Percentiles rank a stretch among this genome's conserved stretches.
These are phyloP conservation scores for Trichoderma brevicompactum DNA, from an alignment of 2,329 filamentous ascomycete genomes.

Conservation along the genomic window DNA sequence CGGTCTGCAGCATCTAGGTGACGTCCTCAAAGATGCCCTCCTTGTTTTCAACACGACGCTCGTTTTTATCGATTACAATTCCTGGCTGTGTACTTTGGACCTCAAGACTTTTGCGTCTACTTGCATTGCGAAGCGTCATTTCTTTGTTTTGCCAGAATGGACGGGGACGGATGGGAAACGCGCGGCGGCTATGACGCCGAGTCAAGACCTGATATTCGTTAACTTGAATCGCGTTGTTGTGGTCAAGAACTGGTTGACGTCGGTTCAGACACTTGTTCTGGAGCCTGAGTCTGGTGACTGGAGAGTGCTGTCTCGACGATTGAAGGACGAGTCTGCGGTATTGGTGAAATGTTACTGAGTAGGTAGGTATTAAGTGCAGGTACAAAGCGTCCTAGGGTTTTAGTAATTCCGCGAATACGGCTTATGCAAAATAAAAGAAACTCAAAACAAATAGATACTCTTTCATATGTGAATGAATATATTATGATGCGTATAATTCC, in stretches of 20 bases:
- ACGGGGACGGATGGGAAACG: background rate
- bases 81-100: slow-evolving; percentile 20
- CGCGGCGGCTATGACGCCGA: background rate
- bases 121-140: slow-evolving; percentile 11
- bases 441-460: no score
- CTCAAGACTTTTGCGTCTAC: slow-evolving; percentile 9
- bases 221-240: slow-evolving; percentile 11
- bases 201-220: background rate
- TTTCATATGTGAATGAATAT: no score
- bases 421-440: no score
- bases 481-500: no score
- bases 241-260: slow-evolving; percentile 13
- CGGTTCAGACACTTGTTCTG: slow-evolving; percentile 6
- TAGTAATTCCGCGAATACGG: no score
- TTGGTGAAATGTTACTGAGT: no score
- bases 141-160: slow-evolving; percentile 24
- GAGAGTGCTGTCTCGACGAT: background rate
- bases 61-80: slow-evolving; percentile 13
- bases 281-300: background rate
- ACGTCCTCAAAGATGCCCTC: background rate
- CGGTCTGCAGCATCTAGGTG: background rate
- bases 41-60: slow-evolving; percentile 4
- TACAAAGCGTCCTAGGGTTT: no score
- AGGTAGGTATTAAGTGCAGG: no score
- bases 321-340: background rate